These are phyloP conservation scores for Dioscorea cayenensis DNA, from an alignment of 116 monocot species.

Conservation along the genomic window DNA sequence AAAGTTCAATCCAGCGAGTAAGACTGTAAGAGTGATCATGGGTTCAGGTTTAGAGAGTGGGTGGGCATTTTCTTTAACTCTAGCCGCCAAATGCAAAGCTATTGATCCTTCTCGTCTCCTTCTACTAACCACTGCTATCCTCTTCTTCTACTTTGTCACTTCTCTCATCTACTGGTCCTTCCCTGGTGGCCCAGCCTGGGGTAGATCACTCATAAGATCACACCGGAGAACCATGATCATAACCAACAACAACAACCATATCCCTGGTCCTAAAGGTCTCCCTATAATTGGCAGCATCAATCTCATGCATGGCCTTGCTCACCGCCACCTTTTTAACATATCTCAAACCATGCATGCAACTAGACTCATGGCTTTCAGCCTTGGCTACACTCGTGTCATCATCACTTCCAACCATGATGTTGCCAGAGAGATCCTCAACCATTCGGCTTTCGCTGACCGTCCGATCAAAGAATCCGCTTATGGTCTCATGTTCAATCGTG, in stretches of 20 bases:
- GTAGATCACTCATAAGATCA: not conserved
- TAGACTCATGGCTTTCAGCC: constrained; percentile 40
- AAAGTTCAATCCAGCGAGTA: no score
- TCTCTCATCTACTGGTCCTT: constrained; percentile 25
- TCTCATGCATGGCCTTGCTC: constrained; percentile 33
- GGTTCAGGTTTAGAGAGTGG: no score
- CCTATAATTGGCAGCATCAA: constrained; percentile 32
- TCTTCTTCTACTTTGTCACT: constrained; percentile 4
- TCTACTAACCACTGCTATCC: not conserved
- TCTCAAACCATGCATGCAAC: constrained; percentile 5
- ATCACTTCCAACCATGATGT: constrained; percentile 28
- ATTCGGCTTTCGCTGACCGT: constrained; percentile 43
- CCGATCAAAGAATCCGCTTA: constrained; percentile 49
- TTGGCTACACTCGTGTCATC: constrained; percentile 30
- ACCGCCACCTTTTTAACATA: constrained; percentile 25
- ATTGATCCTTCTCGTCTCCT: constrained; percentile 11
- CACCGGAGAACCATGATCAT: no score
- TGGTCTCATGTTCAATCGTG: constrained; percentile 49
- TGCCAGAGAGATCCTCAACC: constrained; percentile 33
- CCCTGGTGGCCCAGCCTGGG: constrained; percentile 47
- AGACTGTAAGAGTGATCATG: no score
- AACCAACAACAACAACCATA: not conserved
- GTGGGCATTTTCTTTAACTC: no score
- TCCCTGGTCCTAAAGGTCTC: constrained; percentile 37
- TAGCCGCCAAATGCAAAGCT: not conserved